Conservation (phyloP, 2,329 filamentous ascomycete species). For the Beauveria asiatica region DNA sequence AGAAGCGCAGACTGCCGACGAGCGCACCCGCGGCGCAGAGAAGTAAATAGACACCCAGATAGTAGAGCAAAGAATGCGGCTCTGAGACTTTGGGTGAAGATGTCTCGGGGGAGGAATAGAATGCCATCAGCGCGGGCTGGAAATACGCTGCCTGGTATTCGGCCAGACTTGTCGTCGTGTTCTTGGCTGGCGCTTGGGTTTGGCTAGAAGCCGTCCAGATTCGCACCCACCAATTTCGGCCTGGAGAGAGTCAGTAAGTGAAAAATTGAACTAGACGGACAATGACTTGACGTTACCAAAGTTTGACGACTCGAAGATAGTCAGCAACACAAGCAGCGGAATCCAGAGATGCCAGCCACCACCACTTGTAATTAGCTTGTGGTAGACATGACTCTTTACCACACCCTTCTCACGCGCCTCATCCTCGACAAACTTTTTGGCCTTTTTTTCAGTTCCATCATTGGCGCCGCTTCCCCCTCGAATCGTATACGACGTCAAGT, state of each 20-base stretch:
- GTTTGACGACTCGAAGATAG: constrained; percentile 42
- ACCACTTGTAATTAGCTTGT: constrained; percentile 55
- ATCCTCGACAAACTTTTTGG: constrained; percentile 67
- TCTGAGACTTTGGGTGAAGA: constrained; percentile 10
- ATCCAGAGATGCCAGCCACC: constrained; percentile 57
- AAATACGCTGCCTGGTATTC: constrained; percentile 14
- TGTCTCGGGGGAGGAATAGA: background rate
- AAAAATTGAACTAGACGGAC: fast-evolving
- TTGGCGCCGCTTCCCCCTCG: background rate
- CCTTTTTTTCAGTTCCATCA: constrained; percentile 26
- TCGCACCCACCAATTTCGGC: constrained; percentile 55
- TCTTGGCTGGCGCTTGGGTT: constrained; percentile 22
- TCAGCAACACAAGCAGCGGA: constrained; percentile 43
- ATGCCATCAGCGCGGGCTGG: constrained; percentile 14
- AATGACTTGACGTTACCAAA: constrained; percentile 26
- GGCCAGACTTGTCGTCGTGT: background rate
- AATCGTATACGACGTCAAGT: background rate
- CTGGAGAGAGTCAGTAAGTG: background rate
- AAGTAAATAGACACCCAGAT: constrained; percentile 58
- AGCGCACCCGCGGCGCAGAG: constrained; percentile 49
- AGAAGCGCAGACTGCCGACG: constrained; percentile 54
- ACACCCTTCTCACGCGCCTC: constrained; percentile 62
- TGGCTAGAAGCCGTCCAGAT: constrained; percentile 49
- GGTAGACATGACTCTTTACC: constrained; percentile 59
- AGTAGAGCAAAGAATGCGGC: constrained; percentile 44